These are phyloP conservation scores for Nemania sp. DNA, from an alignment of 2,329 filamentous ascomycete species.

Conservation along the genomic window DNA sequence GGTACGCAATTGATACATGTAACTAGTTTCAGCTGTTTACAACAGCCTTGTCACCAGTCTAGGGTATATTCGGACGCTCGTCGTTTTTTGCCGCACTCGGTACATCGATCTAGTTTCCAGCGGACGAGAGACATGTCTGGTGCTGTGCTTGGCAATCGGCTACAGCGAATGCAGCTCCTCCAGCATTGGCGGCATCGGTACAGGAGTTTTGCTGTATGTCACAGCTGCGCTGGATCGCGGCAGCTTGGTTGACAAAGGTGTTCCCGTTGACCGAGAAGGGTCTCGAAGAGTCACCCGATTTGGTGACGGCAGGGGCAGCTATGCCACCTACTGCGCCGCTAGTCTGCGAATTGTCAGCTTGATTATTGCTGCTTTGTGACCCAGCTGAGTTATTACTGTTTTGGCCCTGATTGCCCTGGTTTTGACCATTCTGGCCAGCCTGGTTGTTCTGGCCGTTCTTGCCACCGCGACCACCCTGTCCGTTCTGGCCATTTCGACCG, in stretches of 20 bases:
- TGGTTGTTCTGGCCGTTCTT: constrained; percentile 26
- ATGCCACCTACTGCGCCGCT: constrained; percentile 23
- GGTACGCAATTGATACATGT: constrained; percentile 10
- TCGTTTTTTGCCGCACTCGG: too few species aligned
- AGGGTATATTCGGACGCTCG: too few species aligned
- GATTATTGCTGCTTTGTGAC: constrained; percentile 27
- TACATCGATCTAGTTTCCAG: constrained; percentile 17
- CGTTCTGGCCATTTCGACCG: constrained; percentile 30
- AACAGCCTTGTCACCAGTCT: too few species aligned
- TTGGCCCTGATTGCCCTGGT: constrained; percentile 21
- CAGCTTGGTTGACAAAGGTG: constrained; percentile 59
- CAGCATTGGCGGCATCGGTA: constrained; percentile 58
- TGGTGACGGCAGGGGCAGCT: constrained; percentile 30
- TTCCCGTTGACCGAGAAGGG: constrained; percentile 59
- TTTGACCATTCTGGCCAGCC: constrained; percentile 19
- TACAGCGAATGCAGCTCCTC: constrained; percentile 47
- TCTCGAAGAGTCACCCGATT: constrained; percentile 42
- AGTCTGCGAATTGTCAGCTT: constrained; percentile 29
- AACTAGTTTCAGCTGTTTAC: too few species aligned
- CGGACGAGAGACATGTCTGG: constrained; percentile 27
- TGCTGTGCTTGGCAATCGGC: constrained; percentile 59
- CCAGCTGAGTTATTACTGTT: constrained; percentile 22
- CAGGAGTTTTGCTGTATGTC: constrained; percentile 66
- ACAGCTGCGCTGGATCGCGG: constrained; percentile 63
- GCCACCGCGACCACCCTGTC: constrained; percentile 25